Conservation (phyloP, 2,329 filamentous ascomycete genomes). For the Aureobasidium subglaciale region DNA sequence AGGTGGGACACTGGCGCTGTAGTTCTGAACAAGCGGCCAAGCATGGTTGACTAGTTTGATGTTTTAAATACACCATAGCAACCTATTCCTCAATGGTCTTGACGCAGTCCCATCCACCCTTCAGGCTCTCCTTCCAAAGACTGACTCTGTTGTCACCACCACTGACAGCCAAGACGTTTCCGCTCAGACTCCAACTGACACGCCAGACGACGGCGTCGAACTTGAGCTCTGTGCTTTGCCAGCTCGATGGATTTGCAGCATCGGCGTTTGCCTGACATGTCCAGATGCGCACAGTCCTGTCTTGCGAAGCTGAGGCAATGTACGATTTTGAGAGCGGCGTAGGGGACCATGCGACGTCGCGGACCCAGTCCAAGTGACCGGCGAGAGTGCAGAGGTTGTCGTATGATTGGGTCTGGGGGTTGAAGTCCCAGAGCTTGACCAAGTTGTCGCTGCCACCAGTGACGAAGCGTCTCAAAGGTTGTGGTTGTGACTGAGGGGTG, state of each 20-base stretch:
- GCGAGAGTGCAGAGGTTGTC: constrained; percentile 53
- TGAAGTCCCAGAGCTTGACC: constrained; percentile 88
- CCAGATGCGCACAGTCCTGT: constrained; percentile 97
- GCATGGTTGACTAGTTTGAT: too few relatives aligned
- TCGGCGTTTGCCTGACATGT: constrained; percentile 47
- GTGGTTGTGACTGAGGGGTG: constrained; percentile 39
- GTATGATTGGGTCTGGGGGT: constrained; percentile 37
- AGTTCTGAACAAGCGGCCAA: too few relatives aligned
- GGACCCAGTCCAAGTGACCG: constrained; percentile 93
- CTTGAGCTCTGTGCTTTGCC: constrained; percentile 76
- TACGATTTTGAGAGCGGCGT: constrained; percentile 93
- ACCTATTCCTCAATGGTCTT: constrained; percentile 71
- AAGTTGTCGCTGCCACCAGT: constrained; percentile 92
- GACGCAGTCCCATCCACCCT: constrained; percentile 93
- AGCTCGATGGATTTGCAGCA: constrained; percentile 52
- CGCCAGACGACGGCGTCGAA: constrained; percentile 91
- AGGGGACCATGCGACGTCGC: constrained; percentile 94
- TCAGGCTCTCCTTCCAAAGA: constrained; percentile 96
- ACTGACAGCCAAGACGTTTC: constrained; percentile 90
- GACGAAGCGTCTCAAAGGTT: constrained; percentile 68
- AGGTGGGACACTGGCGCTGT: too few relatives aligned
- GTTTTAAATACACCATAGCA: not conserved
- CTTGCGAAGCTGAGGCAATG: constrained; percentile 90
- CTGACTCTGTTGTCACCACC: constrained; percentile 95
- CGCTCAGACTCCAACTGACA: constrained; percentile 95